Evolutionary conservation across 768 basidiomycete genomes (phyloP).

Genomic region (Wakefieldia striispora): DNA sequence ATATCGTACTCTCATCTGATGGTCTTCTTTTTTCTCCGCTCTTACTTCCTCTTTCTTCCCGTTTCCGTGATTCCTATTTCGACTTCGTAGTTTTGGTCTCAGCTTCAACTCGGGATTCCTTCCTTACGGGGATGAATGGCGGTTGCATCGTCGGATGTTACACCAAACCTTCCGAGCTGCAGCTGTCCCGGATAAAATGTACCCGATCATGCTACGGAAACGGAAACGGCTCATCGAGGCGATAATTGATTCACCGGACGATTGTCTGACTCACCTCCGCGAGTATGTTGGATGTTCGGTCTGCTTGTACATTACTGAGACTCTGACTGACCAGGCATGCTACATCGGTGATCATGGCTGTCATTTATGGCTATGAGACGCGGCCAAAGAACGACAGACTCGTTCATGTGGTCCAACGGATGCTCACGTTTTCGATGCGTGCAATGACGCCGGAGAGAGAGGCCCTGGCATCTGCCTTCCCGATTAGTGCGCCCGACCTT

Average conservation of each 20-base stretch:
- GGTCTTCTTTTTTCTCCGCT: too few relatives aligned
- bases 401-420: not conserved
- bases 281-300: constrained; percentile 2
- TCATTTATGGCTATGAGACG: constrained; percentile 10
- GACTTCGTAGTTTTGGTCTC: constrained; percentile 10
- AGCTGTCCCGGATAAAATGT: constrained; percentile 1
- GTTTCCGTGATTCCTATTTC: too few relatives aligned
- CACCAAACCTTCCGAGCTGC: constrained; percentile 14
- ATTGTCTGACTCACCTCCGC: constrained; percentile 4
- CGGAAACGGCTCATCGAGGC: constrained; percentile 5
- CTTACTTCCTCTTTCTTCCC: too few relatives aligned
- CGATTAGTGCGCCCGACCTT: not conserved
- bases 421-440: not conserved
- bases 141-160: constrained; percentile 19
- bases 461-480: not conserved
- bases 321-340: constrained; percentile 3
- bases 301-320: not conserved
- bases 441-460: constrained; percentile 4
- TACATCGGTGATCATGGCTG: constrained; percentile 25
- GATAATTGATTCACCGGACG: constrained; percentile 1
- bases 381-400: not conserved
- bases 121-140: constrained; percentile 21
- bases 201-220: constrained; percentile 10
- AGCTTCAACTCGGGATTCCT: constrained; percentile 15
- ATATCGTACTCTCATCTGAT: too few relatives aligned